phyloP scores from a whole-genome alignment of 1,284 basidiomycete species.

The Trichosporon inkin region DNA sequence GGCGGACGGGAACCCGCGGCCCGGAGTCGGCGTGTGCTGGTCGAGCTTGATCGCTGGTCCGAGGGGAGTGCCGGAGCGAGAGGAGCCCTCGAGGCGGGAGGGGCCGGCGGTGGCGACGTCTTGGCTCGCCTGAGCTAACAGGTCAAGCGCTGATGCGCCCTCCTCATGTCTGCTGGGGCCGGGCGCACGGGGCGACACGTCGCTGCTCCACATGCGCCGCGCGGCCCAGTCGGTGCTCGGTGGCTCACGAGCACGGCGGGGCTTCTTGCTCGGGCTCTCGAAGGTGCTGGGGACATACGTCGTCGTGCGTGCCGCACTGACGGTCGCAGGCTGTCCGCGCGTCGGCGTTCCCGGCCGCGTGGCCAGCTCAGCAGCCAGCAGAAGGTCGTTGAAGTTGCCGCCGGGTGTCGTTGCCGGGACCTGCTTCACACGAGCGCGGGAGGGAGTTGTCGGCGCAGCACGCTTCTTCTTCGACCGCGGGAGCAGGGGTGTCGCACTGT shows the following conservation, averaged over 20 bases:
- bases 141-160: slow-evolving; percentile 38
- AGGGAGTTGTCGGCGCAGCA: slow-evolving; percentile 36
- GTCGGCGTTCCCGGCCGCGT: slow-evolving; percentile 39
- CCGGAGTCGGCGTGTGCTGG: not conserved
- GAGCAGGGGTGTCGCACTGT: slow-evolving; percentile 25
- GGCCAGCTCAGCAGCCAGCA: slow-evolving; percentile 46
- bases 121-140: slow-evolving; percentile 44
- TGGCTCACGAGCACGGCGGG: slow-evolving; percentile 15
- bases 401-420: slow-evolving; percentile 42
- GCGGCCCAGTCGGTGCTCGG: slow-evolving; percentile 25
- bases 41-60: slow-evolving; percentile 40
- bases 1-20: slow-evolving; percentile 5
- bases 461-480: slow-evolving; percentile 37
- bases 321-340: slow-evolving; percentile 18
- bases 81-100: not conserved
- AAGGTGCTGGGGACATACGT: slow-evolving; percentile 11
- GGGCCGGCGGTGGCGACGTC: slow-evolving; percentile 18
- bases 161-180: slow-evolving; percentile 10
- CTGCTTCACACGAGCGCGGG: slow-evolving; percentile 17
- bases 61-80: slow-evolving; percentile 22
- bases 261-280: slow-evolving; percentile 33
- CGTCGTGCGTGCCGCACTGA: not conserved
- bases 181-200: slow-evolving; percentile 10
- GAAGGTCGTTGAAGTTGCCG: slow-evolving; percentile 44
- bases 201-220: slow-evolving; percentile 15